A percentile compares a stretch with the other conserved stretches of the same genome.
These are phyloP conservation scores for Serendipita indica DNA, from an alignment of 768 basidiomycete genomes.

Conservation along the genomic window DNA sequence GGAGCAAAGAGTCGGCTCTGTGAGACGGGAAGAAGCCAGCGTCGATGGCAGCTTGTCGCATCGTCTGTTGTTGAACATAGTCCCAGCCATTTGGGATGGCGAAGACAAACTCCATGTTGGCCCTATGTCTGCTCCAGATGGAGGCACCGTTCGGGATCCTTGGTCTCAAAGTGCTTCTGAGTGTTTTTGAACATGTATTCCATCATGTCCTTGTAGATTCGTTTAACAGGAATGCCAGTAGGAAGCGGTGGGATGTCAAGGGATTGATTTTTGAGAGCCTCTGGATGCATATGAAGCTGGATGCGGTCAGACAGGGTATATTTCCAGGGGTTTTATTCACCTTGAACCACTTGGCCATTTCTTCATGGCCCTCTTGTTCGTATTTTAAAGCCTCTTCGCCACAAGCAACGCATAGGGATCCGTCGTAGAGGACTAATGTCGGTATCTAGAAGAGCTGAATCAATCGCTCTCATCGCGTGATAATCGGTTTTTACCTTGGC, in stretches of 20 bases:
- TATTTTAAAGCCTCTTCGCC: conserved; percentile 10
- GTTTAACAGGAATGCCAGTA: conserved; percentile 11
- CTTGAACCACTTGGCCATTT: conserved; percentile 12
- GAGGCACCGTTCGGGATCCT: conserved; percentile 15
- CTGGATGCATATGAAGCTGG: conserved; percentile 10
- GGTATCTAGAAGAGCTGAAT: background rate
- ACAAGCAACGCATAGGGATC: background rate
- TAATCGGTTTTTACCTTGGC: background rate
- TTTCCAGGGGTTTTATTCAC: background rate
- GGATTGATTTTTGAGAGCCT: background rate
- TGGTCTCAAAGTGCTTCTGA: conserved; percentile 17
- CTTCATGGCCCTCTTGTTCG: background rate
- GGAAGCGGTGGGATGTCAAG: conserved; percentile 11
- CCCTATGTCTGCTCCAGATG: conserved; percentile 19
- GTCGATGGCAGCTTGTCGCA: conserved; percentile 18
- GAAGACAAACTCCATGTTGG: conserved; percentile 18
- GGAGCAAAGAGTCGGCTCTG: conserved; percentile 15
- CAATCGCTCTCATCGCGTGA: background rate
- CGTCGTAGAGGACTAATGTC: conserved; percentile 2
- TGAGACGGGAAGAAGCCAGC: conserved; percentile 18
- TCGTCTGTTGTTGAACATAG: conserved; percentile 20
- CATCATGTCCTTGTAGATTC: conserved; percentile 19
- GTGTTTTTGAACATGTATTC: conserved; percentile 19
- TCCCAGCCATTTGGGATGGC: conserved; percentile 25
- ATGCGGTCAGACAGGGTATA: background rate